These are phyloP conservation scores for Pelargonium myrrhifolium DNA, from an alignment of 441 rosid genomes.

Conservation along the genomic window DNA sequence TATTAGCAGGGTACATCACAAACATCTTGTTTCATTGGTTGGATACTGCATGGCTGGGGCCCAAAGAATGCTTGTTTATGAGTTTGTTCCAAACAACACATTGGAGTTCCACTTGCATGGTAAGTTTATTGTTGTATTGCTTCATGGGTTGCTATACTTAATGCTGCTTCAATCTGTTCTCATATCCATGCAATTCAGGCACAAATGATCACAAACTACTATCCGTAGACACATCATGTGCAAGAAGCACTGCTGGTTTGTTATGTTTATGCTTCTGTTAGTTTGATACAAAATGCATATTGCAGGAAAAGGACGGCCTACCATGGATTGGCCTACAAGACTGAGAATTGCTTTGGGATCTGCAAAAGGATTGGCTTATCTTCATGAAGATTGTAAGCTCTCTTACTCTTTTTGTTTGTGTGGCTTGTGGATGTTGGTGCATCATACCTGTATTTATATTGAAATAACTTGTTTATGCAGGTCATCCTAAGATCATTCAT, in stretches of 20 bases:
- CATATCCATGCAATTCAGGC: neutral
- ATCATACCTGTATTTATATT: neutral
- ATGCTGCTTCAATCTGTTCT: neutral
- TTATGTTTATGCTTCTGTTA: constrained; percentile 7
- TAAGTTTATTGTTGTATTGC: constrained; percentile 1
- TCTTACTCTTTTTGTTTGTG: neutral
- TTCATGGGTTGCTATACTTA: neutral
- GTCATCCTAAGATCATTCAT: constrained; percentile 97
- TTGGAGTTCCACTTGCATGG: constrained; percentile 94
- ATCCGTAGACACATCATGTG: neutral
- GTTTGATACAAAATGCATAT: constrained; percentile 19
- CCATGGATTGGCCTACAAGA: constrained; percentile 80
- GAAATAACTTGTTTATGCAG: constrained; percentile 30
- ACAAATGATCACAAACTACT: neutral
- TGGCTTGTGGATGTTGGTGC: neutral
- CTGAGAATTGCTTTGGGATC: constrained; percentile 87
- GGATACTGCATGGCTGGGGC: constrained; percentile 80
- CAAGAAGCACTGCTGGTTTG: neutral
- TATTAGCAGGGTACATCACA: constrained; percentile 92
- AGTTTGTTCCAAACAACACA: constrained; percentile 87
- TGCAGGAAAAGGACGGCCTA: constrained; percentile 75
- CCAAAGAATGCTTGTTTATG: constrained; percentile 84
- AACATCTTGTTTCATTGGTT: constrained; percentile 86
- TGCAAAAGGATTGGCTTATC: constrained; percentile 94
- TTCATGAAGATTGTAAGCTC: constrained; percentile 91